These are phyloP conservation scores for Xanthoconium purpureum DNA, from an alignment of 768 basidiomycete species.

Conservation along the genomic window DNA sequence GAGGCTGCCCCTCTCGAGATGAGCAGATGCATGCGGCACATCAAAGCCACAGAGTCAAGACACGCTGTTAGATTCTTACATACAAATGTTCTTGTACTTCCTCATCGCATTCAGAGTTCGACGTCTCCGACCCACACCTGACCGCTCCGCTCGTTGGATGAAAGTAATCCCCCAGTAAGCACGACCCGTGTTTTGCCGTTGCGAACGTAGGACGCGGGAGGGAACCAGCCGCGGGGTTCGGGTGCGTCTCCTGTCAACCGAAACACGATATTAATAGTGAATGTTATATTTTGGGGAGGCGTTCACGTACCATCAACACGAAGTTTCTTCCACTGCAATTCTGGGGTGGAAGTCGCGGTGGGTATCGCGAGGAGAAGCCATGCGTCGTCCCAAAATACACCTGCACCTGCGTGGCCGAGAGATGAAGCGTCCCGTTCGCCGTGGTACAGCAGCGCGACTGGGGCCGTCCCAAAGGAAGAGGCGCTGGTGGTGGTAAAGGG, in stretches of 20 bases:
- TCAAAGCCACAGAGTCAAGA: no score
- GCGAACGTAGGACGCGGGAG: constrained; percentile 26
- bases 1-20: no score
- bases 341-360: neutral
- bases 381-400: constrained; percentile 39
- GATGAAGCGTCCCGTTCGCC: constrained; percentile 37
- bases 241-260: constrained; percentile 13
- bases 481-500: constrained; percentile 13
- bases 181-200: constrained; percentile 28
- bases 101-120: constrained; percentile 7
- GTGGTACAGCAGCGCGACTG: constrained; percentile 33
- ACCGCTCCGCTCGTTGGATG: constrained; percentile 39
- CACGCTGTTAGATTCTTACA: no score
- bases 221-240: constrained; percentile 44
- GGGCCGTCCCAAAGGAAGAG: neutral
- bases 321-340: constrained; percentile 29
- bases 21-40: no score
- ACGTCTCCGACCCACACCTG: constrained; percentile 42
- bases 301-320: constrained; percentile 4
- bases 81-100: no score
- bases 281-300: neutral
- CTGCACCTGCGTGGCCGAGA: constrained; percentile 39
- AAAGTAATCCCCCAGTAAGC: constrained; percentile 40
- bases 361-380: constrained; percentile 32
- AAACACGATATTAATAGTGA: neutral